Conservation (phyloP, 495 filamentous ascomycete species). For the Penicillium waksmanii region DNA sequence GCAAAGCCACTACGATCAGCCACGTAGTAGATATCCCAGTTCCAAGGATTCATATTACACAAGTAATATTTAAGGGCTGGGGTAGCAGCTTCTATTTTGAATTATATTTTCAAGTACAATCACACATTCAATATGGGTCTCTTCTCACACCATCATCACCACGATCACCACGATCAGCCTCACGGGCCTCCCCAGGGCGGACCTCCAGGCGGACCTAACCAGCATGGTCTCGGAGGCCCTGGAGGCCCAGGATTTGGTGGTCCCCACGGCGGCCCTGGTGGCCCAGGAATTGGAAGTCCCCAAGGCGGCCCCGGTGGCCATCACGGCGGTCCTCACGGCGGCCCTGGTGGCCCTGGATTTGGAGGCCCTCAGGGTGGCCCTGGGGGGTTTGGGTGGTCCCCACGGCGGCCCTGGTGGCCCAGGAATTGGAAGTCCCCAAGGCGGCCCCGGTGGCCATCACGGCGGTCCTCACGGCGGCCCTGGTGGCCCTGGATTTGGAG, state of each 20-base stretch:
- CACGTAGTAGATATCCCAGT: background rate
- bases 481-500: background rate
- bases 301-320: conserved; percentile 1
- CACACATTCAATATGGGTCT: conserved; percentile 17
- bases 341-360: background rate
- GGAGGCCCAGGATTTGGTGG: conserved; percentile 8
- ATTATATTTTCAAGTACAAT: background rate
- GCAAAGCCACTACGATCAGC: conserved; percentile 3
- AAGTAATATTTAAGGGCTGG: conserved; percentile 1
- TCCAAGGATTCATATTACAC: background rate
- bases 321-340: conserved; percentile 8
- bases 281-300: conserved; percentile 1
- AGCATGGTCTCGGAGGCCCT: conserved; percentile 4
- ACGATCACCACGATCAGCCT: conserved; percentile 2
- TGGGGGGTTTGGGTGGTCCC: conserved; percentile 9
- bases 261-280: conserved; percentile 10
- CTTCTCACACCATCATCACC: conserved; percentile 18
- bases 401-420: conserved; percentile 9
- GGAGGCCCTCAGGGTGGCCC: background rate
- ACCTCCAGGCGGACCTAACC: conserved; percentile 5
- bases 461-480: conserved; percentile 2
- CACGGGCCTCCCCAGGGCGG: conserved; percentile 3
- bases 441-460: background rate
- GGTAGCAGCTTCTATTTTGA: background rate
- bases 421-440: background rate